Evolutionary conservation across 495 filamentous ascomycete species (phyloP).

Genomic region (Acidomyces sp.): DNA sequence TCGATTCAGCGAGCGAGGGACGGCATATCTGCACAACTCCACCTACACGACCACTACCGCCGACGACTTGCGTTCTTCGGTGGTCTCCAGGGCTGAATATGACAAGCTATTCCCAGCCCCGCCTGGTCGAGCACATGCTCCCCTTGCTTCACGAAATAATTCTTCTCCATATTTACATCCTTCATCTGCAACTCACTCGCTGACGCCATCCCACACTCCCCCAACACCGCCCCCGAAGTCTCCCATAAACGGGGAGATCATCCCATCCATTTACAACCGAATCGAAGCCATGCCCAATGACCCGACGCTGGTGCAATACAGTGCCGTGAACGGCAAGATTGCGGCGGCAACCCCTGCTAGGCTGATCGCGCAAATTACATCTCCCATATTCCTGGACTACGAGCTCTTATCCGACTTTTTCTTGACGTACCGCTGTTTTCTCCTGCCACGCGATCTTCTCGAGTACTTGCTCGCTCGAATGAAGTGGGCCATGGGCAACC

Average conservation of each 20-base stretch:
- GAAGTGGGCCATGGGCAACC: constrained; percentile 69
- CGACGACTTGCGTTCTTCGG: constrained; percentile 42
- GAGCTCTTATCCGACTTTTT: constrained; percentile 98
- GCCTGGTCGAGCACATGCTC: constrained; percentile 26
- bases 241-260: constrained; percentile 23
- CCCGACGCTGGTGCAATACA: constrained; percentile 73
- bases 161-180: constrained; percentile 23
- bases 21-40: constrained; percentile 68
- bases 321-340: constrained; percentile 55
- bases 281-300: constrained; percentile 63
- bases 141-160: constrained; percentile 28
- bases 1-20: constrained; percentile 65
- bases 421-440: constrained; percentile 78
- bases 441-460: constrained; percentile 61
- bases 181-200: constrained; percentile 27
- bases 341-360: constrained; percentile 81
- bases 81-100: constrained; percentile 38
- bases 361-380: constrained; percentile 95
- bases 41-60: constrained; percentile 42
- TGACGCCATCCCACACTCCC: constrained; percentile 30
- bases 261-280: constrained; percentile 58
- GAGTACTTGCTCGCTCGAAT: constrained; percentile 73
- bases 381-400: constrained; percentile 90
- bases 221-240: constrained; percentile 1
- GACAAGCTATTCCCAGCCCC: constrained; percentile 33